Evolutionary conservation across 164 flowering plant genomes (phyloP), one percentile per base, ranked within the genome.

Genomic region (Brasenia schreberi): DNA sequence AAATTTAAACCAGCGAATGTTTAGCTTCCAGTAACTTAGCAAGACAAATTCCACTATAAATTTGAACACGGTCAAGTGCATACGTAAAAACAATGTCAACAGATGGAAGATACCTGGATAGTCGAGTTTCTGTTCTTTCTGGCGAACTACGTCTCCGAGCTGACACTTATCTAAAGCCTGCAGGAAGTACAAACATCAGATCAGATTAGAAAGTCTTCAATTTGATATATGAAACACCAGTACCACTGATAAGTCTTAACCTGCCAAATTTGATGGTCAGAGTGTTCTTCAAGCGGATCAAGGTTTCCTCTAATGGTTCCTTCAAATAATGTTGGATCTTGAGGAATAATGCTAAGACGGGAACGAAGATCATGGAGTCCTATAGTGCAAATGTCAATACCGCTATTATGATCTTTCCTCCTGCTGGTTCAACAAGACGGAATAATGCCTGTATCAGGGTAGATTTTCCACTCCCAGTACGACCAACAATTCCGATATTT

Each of bases 381-480:
- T 67, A 91, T 84, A 6, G 77, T 83, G 58, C 89, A 80, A 64
- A 94, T 89, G 70, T 94, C 97, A 68, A 91, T 85, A 75, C 80
- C 77, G 77, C 99, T 63, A 94, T 84, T 42, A 87, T 78, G 64
- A 94, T 91, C 72, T 77, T 86, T 66, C 99, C 99, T 43, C 75
- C 77, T 19, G 71, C 80, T 43, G 97, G 97, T 77, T 94, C 97
- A 68, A 94, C 82, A 76, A 91, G 70, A 66, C 99, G 85, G 69
- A 91, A 94, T 12, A 94, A 68, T 42, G 97, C 96, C 75, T 94
- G 97, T 56, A 94, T 89, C 73, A 94, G 71, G 33, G 97, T 94
- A 61, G 97, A 91, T 83, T 94, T 94, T 19, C 99, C 99, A 75
- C 97, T 91, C 64, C 98, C 98, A 19, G 98, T 94, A 63, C 98